These are phyloP conservation scores for Nyctanthes arbortristis DNA, from an alignment of 257 asterid species.

Conservation along the genomic window DNA sequence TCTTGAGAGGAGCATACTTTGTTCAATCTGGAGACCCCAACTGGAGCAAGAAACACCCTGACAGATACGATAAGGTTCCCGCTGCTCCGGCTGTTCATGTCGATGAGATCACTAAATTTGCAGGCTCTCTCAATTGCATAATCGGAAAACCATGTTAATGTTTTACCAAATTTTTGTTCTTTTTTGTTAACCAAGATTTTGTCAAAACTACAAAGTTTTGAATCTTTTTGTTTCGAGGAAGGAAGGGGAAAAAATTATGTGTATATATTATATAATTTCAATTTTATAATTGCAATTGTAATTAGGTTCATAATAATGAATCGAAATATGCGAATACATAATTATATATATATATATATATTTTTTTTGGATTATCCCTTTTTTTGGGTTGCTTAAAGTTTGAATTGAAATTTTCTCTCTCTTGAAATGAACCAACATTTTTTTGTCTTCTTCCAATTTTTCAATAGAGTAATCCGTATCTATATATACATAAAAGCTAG, in stretches of 20 bases:
- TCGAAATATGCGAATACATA: no score
- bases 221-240: background rate
- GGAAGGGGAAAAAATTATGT: background rate
- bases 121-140: constrained; percentile 44
- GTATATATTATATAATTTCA: no score
- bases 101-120: constrained; percentile 33
- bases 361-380: no score
- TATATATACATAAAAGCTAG: no score
- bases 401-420: no score
- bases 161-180: background rate
- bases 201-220: background rate
- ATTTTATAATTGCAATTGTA: no score
- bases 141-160: constrained; percentile 39
- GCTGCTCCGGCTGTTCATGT: constrained; percentile 27
- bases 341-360: no score
- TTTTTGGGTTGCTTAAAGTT: no score
- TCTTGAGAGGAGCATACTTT: constrained; percentile 54
- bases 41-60: constrained; percentile 31
- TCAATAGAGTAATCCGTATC: no score
- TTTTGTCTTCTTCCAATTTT: no score
- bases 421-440: no score
- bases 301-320: no score
- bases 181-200: background rate
- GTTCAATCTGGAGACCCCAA: constrained; percentile 41
- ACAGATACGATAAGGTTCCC: constrained; percentile 27